phyloP scores from a whole-genome alignment of 1,284 basidiomycete species.

The Agroathelia rolfsii region DNA sequence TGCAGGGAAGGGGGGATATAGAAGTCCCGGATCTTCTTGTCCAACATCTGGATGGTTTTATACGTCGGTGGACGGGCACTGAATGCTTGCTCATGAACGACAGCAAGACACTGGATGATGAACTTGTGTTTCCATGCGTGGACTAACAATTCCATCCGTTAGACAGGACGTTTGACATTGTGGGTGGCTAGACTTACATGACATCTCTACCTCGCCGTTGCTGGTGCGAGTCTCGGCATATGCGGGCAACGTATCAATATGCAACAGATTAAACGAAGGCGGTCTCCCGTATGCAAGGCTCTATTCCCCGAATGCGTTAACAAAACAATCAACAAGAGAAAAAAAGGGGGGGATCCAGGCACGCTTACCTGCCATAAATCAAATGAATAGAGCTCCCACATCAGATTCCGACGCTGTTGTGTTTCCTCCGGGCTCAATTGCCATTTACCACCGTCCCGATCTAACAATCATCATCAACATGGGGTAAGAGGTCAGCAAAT shows the following conservation, averaged over 20 bases:
- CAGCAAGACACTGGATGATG: conserved; percentile 45
- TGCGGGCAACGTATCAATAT: conserved; percentile 52
- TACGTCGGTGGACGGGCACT: conserved; percentile 51
- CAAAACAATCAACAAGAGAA: conserved; percentile 8
- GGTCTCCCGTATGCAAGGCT: conserved; percentile 64
- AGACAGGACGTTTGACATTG: conserved; percentile 10
- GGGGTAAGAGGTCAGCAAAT: conserved; percentile 6
- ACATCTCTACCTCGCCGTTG: conserved; percentile 51
- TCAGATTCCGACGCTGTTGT: conserved; percentile 46
- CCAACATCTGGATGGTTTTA: conserved; percentile 49
- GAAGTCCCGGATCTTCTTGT: conserved; percentile 54
- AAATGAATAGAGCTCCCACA: conserved; percentile 58
- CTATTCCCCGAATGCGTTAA: too few species aligned
- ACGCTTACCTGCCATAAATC: conserved; percentile 57
- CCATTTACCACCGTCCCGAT: conserved; percentile 64
- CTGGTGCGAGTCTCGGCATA: conserved; percentile 36
- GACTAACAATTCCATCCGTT: conserved; percentile 35
- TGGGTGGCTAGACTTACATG: conserved; percentile 34
- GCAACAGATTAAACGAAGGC: conserved; percentile 48
- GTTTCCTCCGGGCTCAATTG: conserved; percentile 49
- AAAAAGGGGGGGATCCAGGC: conserved; percentile 2
- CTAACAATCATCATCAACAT: conserved; percentile 15
- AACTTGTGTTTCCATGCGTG: conserved; percentile 59
- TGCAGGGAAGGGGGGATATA: conserved; percentile 51
- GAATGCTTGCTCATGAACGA: conserved; percentile 58